Conservation (phyloP, 192 early-diverging fungal species). For the Borealophlyctis nickersoniae region DNA sequence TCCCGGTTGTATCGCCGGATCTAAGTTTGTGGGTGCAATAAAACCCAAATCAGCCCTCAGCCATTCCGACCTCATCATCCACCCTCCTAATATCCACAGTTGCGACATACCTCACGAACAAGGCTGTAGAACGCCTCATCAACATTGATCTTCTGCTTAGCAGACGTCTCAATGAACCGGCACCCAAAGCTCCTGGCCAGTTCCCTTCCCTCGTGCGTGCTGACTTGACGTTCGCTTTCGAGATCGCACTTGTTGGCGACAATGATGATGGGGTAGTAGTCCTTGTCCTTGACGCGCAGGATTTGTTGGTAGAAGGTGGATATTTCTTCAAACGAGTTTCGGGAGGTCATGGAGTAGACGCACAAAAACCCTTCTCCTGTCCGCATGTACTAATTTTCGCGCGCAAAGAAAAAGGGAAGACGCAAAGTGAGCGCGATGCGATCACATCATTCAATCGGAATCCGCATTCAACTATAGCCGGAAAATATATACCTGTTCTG, state of each 20-base stretch:
- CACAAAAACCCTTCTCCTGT: constrained; percentile 81
- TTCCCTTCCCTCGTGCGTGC: constrained; percentile 72
- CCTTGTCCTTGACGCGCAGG: constrained; percentile 74
- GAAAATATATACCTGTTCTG: no score
- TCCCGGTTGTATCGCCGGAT: constrained; percentile 18
- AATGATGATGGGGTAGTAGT: constrained; percentile 73
- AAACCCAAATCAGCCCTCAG: neutral
- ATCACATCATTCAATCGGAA: no score
- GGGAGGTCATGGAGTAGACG: constrained; percentile 76
- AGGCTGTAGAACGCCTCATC: constrained; percentile 87
- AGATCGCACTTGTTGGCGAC: constrained; percentile 90
- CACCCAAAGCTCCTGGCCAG: constrained; percentile 73
- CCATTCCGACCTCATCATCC: neutral
- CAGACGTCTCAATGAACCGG: constrained; percentile 84
- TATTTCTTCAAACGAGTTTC: constrained; percentile 74
- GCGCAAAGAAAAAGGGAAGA: neutral
- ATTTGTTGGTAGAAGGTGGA: constrained; percentile 70
- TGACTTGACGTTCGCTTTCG: constrained; percentile 57
- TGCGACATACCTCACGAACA: constrained; percentile 44
- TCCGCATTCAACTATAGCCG: no score
- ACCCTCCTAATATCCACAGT: neutral
- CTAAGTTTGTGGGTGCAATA: neutral
- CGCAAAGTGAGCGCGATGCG: no score
- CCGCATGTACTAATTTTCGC: constrained; percentile 66
- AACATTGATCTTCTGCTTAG: constrained; percentile 84